Conservation (phyloP, 179 eudicot species). For the Heliamphora pulchella region DNA sequence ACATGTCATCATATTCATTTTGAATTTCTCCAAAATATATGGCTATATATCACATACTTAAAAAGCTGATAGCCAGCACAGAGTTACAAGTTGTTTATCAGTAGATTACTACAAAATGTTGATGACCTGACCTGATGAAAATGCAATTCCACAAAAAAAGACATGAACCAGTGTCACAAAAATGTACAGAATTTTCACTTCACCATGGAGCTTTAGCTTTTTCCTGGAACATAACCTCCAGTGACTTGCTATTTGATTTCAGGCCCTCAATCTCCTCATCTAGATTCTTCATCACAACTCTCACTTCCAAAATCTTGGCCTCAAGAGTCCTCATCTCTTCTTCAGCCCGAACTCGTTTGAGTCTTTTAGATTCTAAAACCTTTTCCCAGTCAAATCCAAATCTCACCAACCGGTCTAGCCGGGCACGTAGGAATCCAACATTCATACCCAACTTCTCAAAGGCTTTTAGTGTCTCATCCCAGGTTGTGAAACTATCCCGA, state of each 20-base stretch:
- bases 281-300: conserved; percentile 11
- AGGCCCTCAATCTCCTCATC: conserved; percentile 26
- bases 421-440: conserved; percentile 35
- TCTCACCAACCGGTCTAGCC: conserved; percentile 26
- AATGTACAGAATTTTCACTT: neutral
- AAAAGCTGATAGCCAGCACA: neutral
- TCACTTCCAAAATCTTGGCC: conserved; percentile 15
- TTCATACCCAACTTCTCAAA: conserved; percentile 49
- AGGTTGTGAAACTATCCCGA: conserved; percentile 23
- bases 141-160: neutral
- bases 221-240: conserved; percentile 15
- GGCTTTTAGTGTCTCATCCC: conserved; percentile 41
- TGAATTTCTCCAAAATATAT: neutral
- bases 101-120: neutral
- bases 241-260: conserved; percentile 10
- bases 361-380: conserved; percentile 19
- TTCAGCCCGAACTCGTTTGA: conserved; percentile 17
- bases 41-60: too few relatives aligned
- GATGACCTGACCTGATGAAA: neutral
- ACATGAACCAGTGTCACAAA: neutral
- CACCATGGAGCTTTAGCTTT: conserved; percentile 33
- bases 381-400: conserved; percentile 14
- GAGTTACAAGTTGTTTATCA: neutral
- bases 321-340: conserved; percentile 22
- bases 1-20: neutral